Evolutionary conservation across 495 filamentous ascomycete genomes (phyloP).

Genomic region (Hamigera avellanea): DNA sequence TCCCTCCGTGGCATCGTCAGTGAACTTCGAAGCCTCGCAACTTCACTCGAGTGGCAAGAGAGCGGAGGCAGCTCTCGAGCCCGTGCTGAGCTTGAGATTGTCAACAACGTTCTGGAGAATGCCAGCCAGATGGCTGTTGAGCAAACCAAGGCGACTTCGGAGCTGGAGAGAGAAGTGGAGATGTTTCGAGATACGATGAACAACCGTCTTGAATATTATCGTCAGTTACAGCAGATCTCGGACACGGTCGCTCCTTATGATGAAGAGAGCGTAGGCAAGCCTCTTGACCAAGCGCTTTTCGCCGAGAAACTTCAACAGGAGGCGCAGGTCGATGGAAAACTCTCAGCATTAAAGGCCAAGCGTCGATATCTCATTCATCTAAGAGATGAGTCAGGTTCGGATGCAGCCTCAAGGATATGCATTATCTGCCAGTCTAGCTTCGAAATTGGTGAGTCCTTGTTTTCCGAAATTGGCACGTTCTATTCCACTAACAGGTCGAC

Average conservation of each 20-base stretch:
- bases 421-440: constrained; percentile 69
- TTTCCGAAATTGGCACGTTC: neutral
- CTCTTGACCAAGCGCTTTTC: constrained; percentile 28
- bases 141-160: constrained; percentile 50
- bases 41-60: constrained; percentile 48
- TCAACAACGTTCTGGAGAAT: constrained; percentile 40
- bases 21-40: constrained; percentile 52
- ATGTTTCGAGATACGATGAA: constrained; percentile 70
- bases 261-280: constrained; percentile 36
- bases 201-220: constrained; percentile 72
- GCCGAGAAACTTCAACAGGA: constrained; percentile 31
- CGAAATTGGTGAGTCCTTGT: constrained; percentile 45
- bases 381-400: constrained; percentile 42
- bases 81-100: constrained; percentile 49
- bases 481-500: constrained; percentile 5
- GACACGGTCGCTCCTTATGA: constrained; percentile 71
- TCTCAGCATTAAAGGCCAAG: constrained; percentile 54
- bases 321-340: constrained; percentile 33
- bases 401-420: constrained; percentile 50
- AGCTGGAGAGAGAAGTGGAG: constrained; percentile 62
- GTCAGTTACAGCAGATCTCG: constrained; percentile 78
- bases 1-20: constrained; percentile 61
- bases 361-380: constrained; percentile 58
- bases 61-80: constrained; percentile 52
- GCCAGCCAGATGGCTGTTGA: constrained; percentile 48